Percentiles rank a stretch among this genome's conserved stretches.
Evolutionary conservation across 164 flowering plant species (phyloP).

Genomic region (Chimonanthus praecox): DNA sequence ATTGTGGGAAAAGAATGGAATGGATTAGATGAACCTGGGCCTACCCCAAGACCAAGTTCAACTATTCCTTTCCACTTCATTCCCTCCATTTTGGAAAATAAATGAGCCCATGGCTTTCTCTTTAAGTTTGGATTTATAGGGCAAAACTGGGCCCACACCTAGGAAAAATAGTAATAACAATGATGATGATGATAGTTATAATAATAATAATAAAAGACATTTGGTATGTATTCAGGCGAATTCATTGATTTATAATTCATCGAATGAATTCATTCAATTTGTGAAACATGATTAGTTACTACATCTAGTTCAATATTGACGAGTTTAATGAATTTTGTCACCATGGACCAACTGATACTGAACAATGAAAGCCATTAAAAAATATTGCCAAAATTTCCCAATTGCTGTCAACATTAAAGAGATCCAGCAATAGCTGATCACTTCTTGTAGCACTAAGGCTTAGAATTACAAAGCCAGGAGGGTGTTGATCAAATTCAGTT

Average conservation of each 20-base stretch:
- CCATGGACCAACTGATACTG: neutral
- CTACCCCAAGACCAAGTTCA: no score
- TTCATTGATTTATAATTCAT: neutral
- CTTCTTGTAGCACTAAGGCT: neutral
- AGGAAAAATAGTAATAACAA: neutral
- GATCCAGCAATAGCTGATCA: neutral
- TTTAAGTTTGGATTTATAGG: neutral
- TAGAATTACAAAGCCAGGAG: neutral
- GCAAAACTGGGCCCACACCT: neutral
- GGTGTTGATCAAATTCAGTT: neutral
- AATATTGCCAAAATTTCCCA: neutral
- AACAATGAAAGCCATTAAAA: neutral
- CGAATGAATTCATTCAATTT: neutral
- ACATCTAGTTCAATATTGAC: neutral
- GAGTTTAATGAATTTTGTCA: neutral
- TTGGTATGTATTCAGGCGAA: neutral
- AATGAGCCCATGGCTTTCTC: neutral
- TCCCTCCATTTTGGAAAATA: no score
- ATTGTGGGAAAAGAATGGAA: no score
- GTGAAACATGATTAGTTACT: neutral
- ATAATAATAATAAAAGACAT: neutral
- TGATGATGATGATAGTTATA: no score
- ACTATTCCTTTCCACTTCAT: no score
- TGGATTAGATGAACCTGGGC: no score
- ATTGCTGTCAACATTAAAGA: neutral